phyloP scores from a whole-genome alignment of 75 land plant genomes.

The Pinus albicaulis region DNA sequence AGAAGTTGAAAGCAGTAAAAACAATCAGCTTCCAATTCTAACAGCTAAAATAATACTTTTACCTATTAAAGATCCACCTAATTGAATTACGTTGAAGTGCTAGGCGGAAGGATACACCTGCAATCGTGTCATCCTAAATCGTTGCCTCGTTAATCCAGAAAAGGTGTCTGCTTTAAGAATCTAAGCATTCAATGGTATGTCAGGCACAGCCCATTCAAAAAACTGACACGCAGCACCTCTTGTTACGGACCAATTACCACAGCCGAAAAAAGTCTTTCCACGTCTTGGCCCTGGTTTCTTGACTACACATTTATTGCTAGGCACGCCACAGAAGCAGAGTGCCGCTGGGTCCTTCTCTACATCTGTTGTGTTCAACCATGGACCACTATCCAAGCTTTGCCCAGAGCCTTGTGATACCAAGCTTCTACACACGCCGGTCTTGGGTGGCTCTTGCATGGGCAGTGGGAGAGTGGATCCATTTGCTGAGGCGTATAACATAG shows the following conservation, averaged over 20 bases:
- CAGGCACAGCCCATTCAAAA: constrained; percentile 52
- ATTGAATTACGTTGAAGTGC: too few relatives aligned
- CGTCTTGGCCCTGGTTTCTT: constrained; percentile 66
- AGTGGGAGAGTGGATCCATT: constrained; percentile 10
- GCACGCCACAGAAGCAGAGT: constrained; percentile 65
- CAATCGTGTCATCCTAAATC: too few relatives aligned
- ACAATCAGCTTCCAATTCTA: too few relatives aligned
- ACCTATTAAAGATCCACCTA: too few relatives aligned
- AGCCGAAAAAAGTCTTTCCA: constrained; percentile 69
- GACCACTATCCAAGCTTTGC: background rate
- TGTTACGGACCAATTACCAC: constrained; percentile 73
- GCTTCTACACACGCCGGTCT: constrained; percentile 8
- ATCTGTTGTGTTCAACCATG: background rate
- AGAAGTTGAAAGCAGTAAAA: too few relatives aligned
- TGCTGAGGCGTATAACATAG: constrained; percentile 29
- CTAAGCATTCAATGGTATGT: constrained; percentile 8
- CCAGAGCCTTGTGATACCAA: constrained; percentile 9
- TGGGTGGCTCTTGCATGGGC: background rate
- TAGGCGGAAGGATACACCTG: too few relatives aligned
- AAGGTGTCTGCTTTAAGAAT: too few relatives aligned
- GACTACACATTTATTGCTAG: constrained; percentile 32
- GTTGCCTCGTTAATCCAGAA: too few relatives aligned
- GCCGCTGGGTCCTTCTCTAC: constrained; percentile 3
- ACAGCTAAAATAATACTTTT: too few relatives aligned
- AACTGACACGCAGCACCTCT: constrained; percentile 54